Evolutionary conservation across 1,139 yeast species (phyloP).

Genomic region (Insectozyma bohioensis): DNA sequence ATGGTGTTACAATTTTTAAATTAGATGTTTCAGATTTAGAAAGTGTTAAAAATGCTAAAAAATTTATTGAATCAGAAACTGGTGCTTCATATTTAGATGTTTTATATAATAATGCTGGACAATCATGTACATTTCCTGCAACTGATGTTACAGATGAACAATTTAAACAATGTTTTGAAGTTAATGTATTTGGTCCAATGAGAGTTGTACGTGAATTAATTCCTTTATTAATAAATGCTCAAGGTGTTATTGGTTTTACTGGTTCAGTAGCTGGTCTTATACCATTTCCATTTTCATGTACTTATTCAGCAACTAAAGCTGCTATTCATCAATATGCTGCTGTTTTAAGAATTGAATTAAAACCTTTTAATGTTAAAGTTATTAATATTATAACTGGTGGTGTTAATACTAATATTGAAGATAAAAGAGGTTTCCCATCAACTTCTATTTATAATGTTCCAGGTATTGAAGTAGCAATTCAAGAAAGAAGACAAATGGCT

Average conservation of each 20-base stretch:
- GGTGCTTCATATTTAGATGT: slow-evolving; percentile 44
- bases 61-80: slow-evolving; percentile 31
- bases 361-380: slow-evolving; percentile 72
- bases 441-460: slow-evolving; percentile 55
- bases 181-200: slow-evolving; percentile 70
- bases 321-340: slow-evolving; percentile 72
- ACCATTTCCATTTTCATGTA: slow-evolving; percentile 70
- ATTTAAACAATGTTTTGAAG: slow-evolving; percentile 56
- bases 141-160: slow-evolving; percentile 62
- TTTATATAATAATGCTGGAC: slow-evolving; percentile 59
- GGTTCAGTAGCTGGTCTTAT: slow-evolving; percentile 69
- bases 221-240: slow-evolving; percentile 58
- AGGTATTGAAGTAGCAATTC: slow-evolving; percentile 47
- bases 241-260: slow-evolving; percentile 73
- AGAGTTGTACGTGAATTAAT: slow-evolving; percentile 61
- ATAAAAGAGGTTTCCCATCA: slow-evolving; percentile 52
- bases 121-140: slow-evolving; percentile 70
- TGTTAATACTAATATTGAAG: slow-evolving; percentile 62
- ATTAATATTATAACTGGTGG: slow-evolving; percentile 50
- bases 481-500: slow-evolving; percentile 60
- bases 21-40: slow-evolving; percentile 49
- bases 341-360: slow-evolving; percentile 61
- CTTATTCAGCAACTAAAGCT: slow-evolving; percentile 72
- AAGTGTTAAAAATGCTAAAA: slow-evolving; percentile 47
- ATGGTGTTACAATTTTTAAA: slow-evolving; percentile 29